Evolutionary conservation across 352 stramenopile species (phyloP).

Genomic region (Phytophthora cajani): DNA sequence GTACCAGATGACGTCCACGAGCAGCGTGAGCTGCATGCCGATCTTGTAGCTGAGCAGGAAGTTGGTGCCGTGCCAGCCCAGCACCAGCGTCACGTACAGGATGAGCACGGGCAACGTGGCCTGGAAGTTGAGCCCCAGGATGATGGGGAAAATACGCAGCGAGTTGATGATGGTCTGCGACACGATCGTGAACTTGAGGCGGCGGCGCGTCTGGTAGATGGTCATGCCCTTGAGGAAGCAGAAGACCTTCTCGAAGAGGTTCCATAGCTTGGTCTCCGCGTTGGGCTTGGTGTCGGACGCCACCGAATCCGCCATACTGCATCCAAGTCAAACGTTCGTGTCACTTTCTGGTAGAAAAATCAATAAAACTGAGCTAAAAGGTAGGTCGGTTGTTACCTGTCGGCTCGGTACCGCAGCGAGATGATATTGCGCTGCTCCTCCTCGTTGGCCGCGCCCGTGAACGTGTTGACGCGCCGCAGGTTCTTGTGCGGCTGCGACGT

Average conservation of each 20-base stretch:
- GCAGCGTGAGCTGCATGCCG: constrained; percentile 86
- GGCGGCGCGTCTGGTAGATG: constrained; percentile 82
- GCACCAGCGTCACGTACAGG: constrained; percentile 86
- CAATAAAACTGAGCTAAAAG: constrained; percentile 2
- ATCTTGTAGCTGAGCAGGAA: constrained; percentile 91
- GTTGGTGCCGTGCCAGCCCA: constrained; percentile 89
- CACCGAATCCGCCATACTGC: constrained; percentile 83
- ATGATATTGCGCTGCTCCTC: constrained; percentile 90
- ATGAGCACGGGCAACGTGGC: constrained; percentile 85
- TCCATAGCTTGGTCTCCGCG: constrained; percentile 78
- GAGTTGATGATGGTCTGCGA: constrained; percentile 85
- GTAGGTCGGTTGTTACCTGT: constrained; percentile 40
- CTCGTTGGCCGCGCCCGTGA: constrained; percentile 64
- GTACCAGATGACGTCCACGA: constrained; percentile 90
- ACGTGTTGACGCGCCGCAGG: constrained; percentile 74
- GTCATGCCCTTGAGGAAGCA: constrained; percentile 91
- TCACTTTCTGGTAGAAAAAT: constrained; percentile 3
- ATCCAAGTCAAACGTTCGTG: neutral
- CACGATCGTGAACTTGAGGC: constrained; percentile 89
- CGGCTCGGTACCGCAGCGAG: constrained; percentile 83
- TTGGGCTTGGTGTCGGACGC: constrained; percentile 62
- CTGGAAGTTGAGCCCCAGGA: constrained; percentile 85
- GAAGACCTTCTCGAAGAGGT: constrained; percentile 84
- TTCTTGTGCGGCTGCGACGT: constrained; percentile 43
- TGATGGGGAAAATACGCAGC: constrained; percentile 86